phyloP scores from a whole-genome alignment of 2,329 filamentous ascomycete species.

The Fusarium proliferatum region DNA sequence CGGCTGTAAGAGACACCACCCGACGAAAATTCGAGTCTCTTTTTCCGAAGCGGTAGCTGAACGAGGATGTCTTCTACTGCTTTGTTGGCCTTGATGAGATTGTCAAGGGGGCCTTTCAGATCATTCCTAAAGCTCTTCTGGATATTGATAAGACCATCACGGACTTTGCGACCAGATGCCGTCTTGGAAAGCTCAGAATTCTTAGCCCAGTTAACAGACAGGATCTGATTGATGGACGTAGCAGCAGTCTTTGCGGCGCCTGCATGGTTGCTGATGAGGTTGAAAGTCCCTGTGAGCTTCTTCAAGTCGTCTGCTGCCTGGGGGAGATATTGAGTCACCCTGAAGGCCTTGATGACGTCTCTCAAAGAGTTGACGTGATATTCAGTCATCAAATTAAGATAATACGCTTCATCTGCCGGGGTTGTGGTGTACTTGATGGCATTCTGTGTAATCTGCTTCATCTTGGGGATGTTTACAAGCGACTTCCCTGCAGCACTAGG shows the following conservation, averaged over 20 bases:
- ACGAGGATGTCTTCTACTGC: conserved; percentile 2
- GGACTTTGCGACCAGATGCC: neutral
- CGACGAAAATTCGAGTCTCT: conserved; percentile 11
- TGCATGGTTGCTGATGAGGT: neutral
- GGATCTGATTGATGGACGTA: neutral
- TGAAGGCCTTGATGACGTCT: neutral
- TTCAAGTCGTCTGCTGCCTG: neutral
- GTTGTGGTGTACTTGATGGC: neutral
- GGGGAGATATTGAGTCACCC: neutral
- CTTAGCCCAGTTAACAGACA: neutral
- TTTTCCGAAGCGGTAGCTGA: conserved; percentile 17
- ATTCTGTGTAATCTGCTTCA: neutral
- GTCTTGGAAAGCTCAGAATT: neutral
- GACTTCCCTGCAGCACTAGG: neutral
- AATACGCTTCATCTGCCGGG: neutral
- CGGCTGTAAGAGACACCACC: conserved; percentile 6
- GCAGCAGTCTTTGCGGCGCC: neutral
- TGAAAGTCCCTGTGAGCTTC: neutral
- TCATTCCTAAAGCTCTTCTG: conserved; percentile 18
- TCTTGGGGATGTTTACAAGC: neutral
- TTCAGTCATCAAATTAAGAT: neutral
- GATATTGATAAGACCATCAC: neutral
- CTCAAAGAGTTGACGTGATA: neutral
- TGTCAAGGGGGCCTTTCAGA: conserved; percentile 8
- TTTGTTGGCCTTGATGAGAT: conserved; percentile 22